Percentiles rank a stretch among this genome's conserved stretches.
phyloP scores from a whole-genome alignment of 2,329 filamentous ascomycete species.

The Sarocladium strictum region DNA sequence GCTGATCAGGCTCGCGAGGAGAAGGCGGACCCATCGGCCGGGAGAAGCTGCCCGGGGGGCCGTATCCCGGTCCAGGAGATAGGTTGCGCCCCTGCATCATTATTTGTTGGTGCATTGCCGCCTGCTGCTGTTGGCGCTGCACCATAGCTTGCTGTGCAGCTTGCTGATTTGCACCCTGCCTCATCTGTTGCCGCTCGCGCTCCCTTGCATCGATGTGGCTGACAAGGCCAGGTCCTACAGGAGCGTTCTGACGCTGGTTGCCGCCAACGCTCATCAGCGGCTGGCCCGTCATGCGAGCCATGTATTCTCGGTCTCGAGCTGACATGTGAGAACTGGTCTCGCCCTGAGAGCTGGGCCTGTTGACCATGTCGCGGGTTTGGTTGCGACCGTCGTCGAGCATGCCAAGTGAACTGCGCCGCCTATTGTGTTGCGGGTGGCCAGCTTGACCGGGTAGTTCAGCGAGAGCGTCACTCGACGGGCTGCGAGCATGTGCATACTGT shows the following conservation, averaged over 20 bases:
- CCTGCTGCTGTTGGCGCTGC: conserved; percentile 43
- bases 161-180: conserved; percentile 61
- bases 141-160: conserved; percentile 17
- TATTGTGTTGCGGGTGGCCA: conserved; percentile 26
- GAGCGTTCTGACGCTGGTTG: conserved; percentile 41
- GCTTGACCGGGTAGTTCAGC: conserved; percentile 19
- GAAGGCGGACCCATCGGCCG: conserved; percentile 22
- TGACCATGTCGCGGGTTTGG: conserved; percentile 6
- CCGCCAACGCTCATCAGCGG: conserved; percentile 65
- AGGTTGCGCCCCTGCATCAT: conserved; percentile 21
- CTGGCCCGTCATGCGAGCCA: conserved; percentile 74
- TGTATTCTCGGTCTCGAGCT: conserved; percentile 80
- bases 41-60: conserved; percentile 23
- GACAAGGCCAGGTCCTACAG: conserved; percentile 56
- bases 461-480: conserved; percentile 44
- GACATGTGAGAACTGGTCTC: conserved; percentile 56
- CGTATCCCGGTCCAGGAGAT: conserved; percentile 12
- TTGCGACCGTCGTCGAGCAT: conserved; percentile 21
- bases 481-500: conserved; percentile 54
- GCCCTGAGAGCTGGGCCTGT: conserved; percentile 14
- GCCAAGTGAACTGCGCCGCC: conserved; percentile 34
- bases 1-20: conserved; percentile 21
- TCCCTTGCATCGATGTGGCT: conserved; percentile 77
- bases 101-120: conserved; percentile 24
- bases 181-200: conserved; percentile 67